These are phyloP conservation scores for Sanghuangporus sanghuang DNA, from an alignment of 1,284 basidiomycete genomes.

Conservation along the genomic window DNA sequence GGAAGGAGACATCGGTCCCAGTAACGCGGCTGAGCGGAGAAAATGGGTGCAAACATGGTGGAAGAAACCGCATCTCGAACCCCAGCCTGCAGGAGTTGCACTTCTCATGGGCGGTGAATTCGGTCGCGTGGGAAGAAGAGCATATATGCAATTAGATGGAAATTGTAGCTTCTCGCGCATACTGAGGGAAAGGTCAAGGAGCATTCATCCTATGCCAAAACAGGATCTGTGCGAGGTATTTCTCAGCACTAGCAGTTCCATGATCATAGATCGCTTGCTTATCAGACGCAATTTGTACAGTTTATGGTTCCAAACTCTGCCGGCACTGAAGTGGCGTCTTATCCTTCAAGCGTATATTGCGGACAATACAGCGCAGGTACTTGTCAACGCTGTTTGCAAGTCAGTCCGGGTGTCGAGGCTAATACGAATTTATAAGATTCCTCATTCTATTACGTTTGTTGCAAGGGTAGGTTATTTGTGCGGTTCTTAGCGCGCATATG, in stretches of 20 bases:
- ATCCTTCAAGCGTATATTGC: constrained; percentile 82
- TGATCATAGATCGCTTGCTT: neutral
- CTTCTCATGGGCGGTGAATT: constrained; percentile 84
- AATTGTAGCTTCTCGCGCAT: constrained; percentile 42
- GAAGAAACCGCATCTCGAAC: constrained; percentile 52
- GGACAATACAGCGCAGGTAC: constrained; percentile 85
- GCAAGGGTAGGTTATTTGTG: constrained; percentile 49
- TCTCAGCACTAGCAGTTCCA: neutral
- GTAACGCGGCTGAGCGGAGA: neutral
- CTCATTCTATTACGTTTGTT: constrained; percentile 78
- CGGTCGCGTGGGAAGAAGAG: constrained; percentile 57
- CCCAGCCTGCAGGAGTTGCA: constrained; percentile 65
- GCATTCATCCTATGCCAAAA: constrained; percentile 36
- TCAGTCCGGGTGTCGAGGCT: neutral
- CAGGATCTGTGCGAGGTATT: constrained; percentile 51
- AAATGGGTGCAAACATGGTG: constrained; percentile 26
- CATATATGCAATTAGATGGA: constrained; percentile 28
- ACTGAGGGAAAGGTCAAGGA: constrained; percentile 38
- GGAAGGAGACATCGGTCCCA: neutral
- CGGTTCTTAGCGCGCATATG: neutral
- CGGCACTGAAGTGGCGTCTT: constrained; percentile 84
- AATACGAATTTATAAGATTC: constrained; percentile 45
- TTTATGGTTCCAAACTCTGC: constrained; percentile 79
- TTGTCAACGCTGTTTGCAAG: constrained; percentile 22
- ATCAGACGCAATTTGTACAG: constrained; percentile 31